Evolutionary conservation across 371 early-diverging fungal genomes (phyloP).

Genomic region (Mortierella sp.): DNA sequence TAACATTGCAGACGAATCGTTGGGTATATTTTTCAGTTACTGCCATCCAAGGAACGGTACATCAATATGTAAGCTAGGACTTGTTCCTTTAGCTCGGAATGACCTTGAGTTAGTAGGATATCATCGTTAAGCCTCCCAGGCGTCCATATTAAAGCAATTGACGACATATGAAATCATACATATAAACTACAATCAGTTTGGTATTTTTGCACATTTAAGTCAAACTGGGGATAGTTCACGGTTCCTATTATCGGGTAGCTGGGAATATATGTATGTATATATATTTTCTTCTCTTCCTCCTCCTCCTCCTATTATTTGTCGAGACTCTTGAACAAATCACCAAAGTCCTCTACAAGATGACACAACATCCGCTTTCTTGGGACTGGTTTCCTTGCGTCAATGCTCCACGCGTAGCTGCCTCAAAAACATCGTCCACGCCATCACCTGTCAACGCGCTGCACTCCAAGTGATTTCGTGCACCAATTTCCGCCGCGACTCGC

Average conservation of each 20-base stretch:
- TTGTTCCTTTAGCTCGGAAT: conserved; percentile 17
- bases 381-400: conserved; percentile 55
- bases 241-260: background rate
- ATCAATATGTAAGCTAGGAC: conserved; percentile 38
- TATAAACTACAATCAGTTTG: too few species aligned
- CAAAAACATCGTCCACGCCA: conserved; percentile 83
- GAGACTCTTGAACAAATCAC: background rate
- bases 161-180: too few species aligned
- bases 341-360: conserved; percentile 25
- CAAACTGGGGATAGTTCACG: background rate
- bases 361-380: conserved; percentile 52
- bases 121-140: conserved; percentile 2
- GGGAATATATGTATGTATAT: background rate
- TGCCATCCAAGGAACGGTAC: conserved; percentile 36
- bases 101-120: conserved; percentile 39
- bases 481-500: conserved; percentile 75
- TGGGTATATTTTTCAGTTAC: conserved; percentile 50
- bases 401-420: conserved; percentile 75
- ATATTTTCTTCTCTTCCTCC: background rate
- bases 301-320: background rate
- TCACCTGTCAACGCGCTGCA: conserved; percentile 81
- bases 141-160: background rate
- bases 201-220: background rate
- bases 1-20: conserved; percentile 37
- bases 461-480: conserved; percentile 84